Base-by-base conservation (phyloP, 2,329 filamentous ascomycete species). In the Mollisiaceae sp. region DNA sequence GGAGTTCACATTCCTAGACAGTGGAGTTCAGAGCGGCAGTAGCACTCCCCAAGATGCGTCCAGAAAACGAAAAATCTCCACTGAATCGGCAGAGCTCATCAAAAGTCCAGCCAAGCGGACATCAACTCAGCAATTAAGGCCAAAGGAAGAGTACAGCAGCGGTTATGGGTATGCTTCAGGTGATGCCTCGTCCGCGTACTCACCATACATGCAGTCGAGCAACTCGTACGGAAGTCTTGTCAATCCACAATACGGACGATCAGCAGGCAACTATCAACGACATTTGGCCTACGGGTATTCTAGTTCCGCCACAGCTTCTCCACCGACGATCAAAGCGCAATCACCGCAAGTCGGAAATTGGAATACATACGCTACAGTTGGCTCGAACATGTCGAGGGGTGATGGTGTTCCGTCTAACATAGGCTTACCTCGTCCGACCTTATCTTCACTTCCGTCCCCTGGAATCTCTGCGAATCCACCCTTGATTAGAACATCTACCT, bases 401-500 rank as follows among this genome's bases (percentile, higher is more conserved):
- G 77, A 81, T 15, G 77, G 76, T 1, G 77, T 82, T 15, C 77
- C 80, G 14, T 73, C 80, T 18, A 70, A 67, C 64, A 65, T 63
- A 20, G 62, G 64, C n/a, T 59, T 67, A 9, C 64, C 66, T 32
- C 67, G 70, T 38, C 64, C 70, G 36, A 50, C 69, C 20, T 43
- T 73, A 35, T 66, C 69, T 20, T 67, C 71, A 15, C 62, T 74
- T 15, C 68, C 72, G 11, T 71, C 69, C 71, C 75, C 60, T 35
- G 63, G 67, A 20, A 32, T 65, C 24, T 43, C 66, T 15, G 73
- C 82, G 38, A 86, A 85, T 65, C 89, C 89, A 45, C 83, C 85
- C 27, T 77, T 91, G 64, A 87, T 91, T 62, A 84, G 89, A 64
- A 91, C 89, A 5, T 90, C 89, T 1, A 90, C 87, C 2, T 77